Percentiles rank a stretch among this genome's conserved stretches.
These are phyloP conservation scores for Vigna reflexopilosa DNA, from an alignment of 306 rosid genomes.

Conservation along the genomic window DNA sequence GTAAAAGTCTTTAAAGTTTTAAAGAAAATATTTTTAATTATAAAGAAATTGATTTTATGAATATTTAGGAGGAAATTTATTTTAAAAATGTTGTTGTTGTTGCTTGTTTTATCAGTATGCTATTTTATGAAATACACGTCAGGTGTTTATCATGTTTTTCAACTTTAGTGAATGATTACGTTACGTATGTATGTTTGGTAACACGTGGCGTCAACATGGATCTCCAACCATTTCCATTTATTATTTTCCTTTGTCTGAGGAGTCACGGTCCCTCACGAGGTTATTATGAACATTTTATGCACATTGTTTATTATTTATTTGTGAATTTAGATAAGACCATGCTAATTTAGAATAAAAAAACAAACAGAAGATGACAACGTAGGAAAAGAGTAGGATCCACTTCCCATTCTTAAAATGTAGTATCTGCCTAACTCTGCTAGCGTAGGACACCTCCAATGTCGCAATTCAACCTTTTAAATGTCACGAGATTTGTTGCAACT, in stretches of 20 bases:
- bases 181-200: neutral
- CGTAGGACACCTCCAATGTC: neutral
- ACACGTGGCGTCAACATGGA: neutral
- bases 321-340: neutral
- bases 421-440: neutral
- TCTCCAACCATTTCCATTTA: neutral
- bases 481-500: neutral
- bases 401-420: neutral
- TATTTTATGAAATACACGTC: too few relatives aligned
- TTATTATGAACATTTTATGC: neutral
- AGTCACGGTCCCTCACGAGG: neutral
- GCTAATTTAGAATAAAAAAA: neutral
- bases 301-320: neutral
- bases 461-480: neutral
- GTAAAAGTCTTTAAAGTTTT: too few relatives aligned
- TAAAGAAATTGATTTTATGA: too few relatives aligned
- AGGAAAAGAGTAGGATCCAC: neutral
- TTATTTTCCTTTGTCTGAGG: neutral
- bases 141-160: too few relatives aligned
- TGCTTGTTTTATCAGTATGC: too few relatives aligned
- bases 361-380: neutral
- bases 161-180: too few relatives aligned
- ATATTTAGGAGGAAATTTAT: too few relatives aligned
- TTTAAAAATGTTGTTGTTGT: too few relatives aligned
- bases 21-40: too few relatives aligned